Conservation (phyloP, 495 filamentous ascomycete species). For the Annulohypoxylon stygium region DNA sequence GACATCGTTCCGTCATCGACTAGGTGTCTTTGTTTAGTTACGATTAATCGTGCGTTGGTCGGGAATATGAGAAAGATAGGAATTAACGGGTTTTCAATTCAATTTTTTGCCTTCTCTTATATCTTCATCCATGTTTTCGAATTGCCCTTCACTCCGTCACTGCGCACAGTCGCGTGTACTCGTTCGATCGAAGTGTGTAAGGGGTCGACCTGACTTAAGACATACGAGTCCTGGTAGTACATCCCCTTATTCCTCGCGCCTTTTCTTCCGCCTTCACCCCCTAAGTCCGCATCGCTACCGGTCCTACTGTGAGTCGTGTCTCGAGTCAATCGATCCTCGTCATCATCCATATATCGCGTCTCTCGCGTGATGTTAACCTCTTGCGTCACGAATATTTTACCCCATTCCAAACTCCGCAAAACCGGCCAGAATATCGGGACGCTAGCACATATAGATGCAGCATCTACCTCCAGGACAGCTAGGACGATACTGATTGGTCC, state of each 20-base stretch:
- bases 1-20: background rate
- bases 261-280: conserved; percentile 9
- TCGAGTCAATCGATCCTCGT: conserved; percentile 44
- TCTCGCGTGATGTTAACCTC: conserved; percentile 52
- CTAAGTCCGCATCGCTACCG: conserved; percentile 40
- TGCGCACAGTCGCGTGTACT: conserved; percentile 32
- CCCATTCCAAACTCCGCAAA: conserved; percentile 33
- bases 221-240: conserved; percentile 47
- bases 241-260: conserved; percentile 32
- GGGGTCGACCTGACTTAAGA: conserved; percentile 46
- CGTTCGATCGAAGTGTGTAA: conserved; percentile 37
- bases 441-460: conserved; percentile 54
- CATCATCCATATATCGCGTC: conserved; percentile 42
- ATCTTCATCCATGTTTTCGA: conserved; percentile 43
- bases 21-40: background rate
- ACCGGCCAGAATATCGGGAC: conserved; percentile 54
- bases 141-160: conserved; percentile 28
- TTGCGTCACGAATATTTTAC: conserved; percentile 51
- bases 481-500: conserved; percentile 50
- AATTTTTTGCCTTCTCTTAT: conserved; percentile 26
- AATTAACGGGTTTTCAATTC: conserved; percentile 9
- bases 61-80: background rate
- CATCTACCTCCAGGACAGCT: conserved; percentile 50
- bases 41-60: background rate
- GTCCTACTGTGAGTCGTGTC: conserved; percentile 38